These are phyloP conservation scores for Cladophialophora psammophila DNA, from an alignment of 2,329 filamentous ascomycete genomes.

Conservation along the genomic window DNA sequence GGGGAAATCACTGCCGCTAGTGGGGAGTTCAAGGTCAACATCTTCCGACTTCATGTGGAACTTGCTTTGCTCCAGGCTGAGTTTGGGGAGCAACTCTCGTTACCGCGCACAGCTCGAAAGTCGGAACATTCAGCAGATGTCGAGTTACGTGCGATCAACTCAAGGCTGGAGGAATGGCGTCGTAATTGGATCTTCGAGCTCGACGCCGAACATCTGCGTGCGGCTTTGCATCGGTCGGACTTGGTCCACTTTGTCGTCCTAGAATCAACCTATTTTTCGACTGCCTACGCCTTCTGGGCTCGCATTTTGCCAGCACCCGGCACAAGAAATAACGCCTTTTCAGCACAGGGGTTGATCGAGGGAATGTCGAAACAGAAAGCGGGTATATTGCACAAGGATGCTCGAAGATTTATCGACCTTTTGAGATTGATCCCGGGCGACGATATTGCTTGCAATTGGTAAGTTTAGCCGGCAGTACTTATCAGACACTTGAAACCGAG, in stretches of 20 bases:
- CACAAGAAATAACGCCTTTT: slow-evolving; percentile 10
- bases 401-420: slow-evolving; percentile 73
- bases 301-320: not conserved
- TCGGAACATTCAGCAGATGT: not conserved
- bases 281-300: slow-evolving; percentile 12
- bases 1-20: slow-evolving; percentile 89
- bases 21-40: slow-evolving; percentile 88
- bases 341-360: slow-evolving; percentile 21
- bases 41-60: slow-evolving; percentile 90
- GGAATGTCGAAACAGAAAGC: slow-evolving; percentile 18
- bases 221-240: slow-evolving; percentile 30
- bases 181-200: slow-evolving; percentile 26
- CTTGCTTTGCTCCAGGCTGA: slow-evolving; percentile 62
- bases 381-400: slow-evolving; percentile 22
- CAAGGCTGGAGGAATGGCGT: slow-evolving; percentile 26
- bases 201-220: slow-evolving; percentile 14
- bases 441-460: slow-evolving; percentile 94
- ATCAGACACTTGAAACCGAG: not conserved
- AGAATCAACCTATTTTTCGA: slow-evolving; percentile 28
- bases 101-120: not conserved
- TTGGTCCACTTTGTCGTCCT: slow-evolving; percentile 30
- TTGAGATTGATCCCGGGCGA: slow-evolving; percentile 95
- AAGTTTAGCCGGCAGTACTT: slow-evolving; percentile 48
- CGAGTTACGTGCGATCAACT: slow-evolving; percentile 17
- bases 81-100: slow-evolving; percentile 22